Conservation (phyloP, 106 monocot species). For the Apostasia shenzhenica region DNA sequence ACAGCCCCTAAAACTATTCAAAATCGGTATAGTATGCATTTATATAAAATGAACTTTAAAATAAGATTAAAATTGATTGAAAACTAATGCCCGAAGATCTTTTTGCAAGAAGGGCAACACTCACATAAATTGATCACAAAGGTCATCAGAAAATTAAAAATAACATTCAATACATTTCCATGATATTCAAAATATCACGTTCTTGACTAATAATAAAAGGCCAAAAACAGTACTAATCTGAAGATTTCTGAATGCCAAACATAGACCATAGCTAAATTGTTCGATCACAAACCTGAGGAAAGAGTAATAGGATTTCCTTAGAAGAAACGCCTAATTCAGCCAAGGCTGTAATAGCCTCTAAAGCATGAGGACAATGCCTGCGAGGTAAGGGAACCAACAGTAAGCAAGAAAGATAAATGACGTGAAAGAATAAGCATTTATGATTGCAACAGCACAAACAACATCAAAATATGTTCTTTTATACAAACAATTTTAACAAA, state of each 20-base stretch:
- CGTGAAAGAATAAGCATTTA: background rate
- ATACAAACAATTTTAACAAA: no score
- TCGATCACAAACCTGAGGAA: conserved; percentile 68
- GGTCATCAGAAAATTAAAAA: background rate
- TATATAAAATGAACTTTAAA: no score
- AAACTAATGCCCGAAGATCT: no score
- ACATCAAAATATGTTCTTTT: no score
- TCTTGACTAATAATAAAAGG: background rate
- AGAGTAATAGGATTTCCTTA: conserved; percentile 68
- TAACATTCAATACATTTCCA: background rate
- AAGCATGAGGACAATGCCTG: conserved; percentile 85
- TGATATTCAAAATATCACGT: background rate
- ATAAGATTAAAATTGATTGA: no score
- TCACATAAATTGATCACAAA: no score
- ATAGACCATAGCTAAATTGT: background rate
- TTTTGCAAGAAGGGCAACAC: no score
- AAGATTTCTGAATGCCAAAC: background rate
- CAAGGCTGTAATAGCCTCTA: conserved; percentile 86
- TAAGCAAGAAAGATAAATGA: background rate
- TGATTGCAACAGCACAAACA: background rate
- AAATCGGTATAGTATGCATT: no score
- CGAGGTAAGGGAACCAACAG: conserved; percentile 10
- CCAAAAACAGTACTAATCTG: background rate
- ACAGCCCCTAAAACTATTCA: no score
- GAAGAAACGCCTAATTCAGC: conserved; percentile 84